phyloP scores from a whole-genome alignment of 305 asterid species.

The Solanum hybrid region DNA sequence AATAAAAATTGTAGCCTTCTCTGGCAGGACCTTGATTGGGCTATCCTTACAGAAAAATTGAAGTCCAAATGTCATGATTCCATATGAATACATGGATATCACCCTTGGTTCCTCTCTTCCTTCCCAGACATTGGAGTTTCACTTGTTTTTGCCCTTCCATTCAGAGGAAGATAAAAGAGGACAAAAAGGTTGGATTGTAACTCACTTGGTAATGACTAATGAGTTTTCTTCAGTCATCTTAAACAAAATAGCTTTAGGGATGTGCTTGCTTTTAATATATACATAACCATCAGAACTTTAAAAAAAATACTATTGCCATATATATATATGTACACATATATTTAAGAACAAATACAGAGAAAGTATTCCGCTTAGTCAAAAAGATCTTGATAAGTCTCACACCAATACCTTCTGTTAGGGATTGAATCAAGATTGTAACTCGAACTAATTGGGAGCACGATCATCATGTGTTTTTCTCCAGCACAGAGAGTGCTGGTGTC shows the following conservation, averaged over 20 bases:
- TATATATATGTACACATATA: neutral
- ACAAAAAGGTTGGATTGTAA: neutral
- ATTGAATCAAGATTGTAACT: neutral
- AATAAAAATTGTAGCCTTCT: no score
- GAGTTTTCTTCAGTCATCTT: neutral
- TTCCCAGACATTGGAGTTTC: neutral
- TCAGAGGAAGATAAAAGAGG: neutral
- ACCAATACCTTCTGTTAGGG: neutral
- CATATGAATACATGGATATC: no score
- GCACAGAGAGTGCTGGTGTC: conserved; percentile 79
- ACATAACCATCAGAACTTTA: neutral
- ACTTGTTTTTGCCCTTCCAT: neutral
- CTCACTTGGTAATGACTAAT: neutral
- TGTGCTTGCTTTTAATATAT: neutral
- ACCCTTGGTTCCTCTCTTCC: no score
- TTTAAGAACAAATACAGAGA: neutral
- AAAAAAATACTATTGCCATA: neutral
- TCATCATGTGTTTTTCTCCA: conserved; percentile 72
- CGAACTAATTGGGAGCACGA: neutral
- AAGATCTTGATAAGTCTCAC: neutral
- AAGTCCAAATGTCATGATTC: no score
- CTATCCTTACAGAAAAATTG: no score
- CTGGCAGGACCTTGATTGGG: no score
- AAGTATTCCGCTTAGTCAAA: neutral
- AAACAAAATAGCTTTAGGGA: neutral